A percentile compares a stretch with the other conserved stretches of the same genome.
Evolutionary conservation across 805 yeast species (phyloP).

Genomic region (Ogataea kodamae): DNA sequence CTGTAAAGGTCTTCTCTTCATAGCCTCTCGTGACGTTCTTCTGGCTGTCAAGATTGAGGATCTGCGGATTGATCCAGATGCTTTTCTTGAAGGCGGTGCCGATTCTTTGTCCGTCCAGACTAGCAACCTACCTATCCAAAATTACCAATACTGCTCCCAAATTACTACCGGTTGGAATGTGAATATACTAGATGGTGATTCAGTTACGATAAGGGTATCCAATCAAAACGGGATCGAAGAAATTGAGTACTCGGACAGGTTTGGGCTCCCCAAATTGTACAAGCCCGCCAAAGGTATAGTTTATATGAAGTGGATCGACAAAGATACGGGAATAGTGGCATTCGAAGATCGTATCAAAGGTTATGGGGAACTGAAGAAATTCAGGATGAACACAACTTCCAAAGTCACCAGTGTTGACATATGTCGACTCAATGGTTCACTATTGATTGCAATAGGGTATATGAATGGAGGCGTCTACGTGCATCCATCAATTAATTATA

Average conservation of each 20-base stretch:
- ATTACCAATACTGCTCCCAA: constrained; percentile 1
- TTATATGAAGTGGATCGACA: constrained; percentile 5
- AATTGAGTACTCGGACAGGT: constrained; percentile 1
- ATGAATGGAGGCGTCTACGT: constrained; percentile 5
- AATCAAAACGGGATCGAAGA: constrained; percentile 5
- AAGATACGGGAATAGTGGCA: constrained; percentile 3
- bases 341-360: constrained; percentile 4
- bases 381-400: background rate
- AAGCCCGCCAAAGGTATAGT: constrained; percentile 1
- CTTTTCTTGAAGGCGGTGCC: constrained; percentile 3
- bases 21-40: constrained; percentile 4
- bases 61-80: background rate
- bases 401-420: constrained; percentile 1
- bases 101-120: background rate
- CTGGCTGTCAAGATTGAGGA: constrained; percentile 2
- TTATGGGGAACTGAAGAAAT: constrained; percentile 2
- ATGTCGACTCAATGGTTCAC: background rate
- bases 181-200: constrained; percentile 2
- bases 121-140: background rate
- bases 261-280: background rate
- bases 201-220: constrained; percentile 3
- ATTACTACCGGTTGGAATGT: constrained; percentile 7
- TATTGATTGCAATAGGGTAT: constrained; percentile 3
- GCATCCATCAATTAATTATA: no score
- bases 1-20: constrained; percentile 3